A percentile compares a stretch with the other conserved stretches of the same genome.
These are phyloP conservation scores for Heterobasidion irregulare DNA, from an alignment of 1,284 basidiomycete species.

Conservation along the genomic window DNA sequence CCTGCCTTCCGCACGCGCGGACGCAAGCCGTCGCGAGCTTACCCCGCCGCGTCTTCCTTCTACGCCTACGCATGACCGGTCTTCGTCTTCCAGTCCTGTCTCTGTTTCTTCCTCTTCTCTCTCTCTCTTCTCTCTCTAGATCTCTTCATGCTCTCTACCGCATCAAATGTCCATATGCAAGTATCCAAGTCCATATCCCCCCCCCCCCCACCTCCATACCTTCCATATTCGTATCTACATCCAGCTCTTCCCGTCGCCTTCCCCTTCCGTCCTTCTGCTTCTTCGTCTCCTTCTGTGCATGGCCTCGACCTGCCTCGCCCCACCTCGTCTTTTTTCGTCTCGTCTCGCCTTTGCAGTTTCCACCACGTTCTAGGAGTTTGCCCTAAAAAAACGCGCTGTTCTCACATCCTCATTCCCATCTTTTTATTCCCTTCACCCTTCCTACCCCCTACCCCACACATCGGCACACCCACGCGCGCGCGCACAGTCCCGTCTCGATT, in stretches of 20 bases:
- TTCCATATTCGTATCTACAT: neutral
- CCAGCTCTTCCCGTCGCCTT: neutral
- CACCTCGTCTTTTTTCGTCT: neutral
- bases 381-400: neutral
- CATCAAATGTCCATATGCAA: neutral
- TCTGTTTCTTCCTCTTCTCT: neutral
- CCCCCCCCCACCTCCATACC: too few relatives aligned
- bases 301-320: too few relatives aligned
- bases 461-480: neutral
- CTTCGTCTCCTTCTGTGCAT: neutral
- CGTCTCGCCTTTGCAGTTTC: neutral
- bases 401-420: neutral
- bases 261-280: neutral
- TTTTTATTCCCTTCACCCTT: neutral
- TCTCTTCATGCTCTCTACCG: neutral
- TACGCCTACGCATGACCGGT: neutral
- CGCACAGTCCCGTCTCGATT: neutral
- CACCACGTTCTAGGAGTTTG: neutral
- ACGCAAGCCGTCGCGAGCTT: conserved; percentile 17
- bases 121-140: neutral
- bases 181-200: neutral
- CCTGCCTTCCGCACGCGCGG: conserved; percentile 22
- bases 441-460: neutral
- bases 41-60: conserved; percentile 13
- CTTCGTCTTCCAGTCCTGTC: neutral